These are phyloP conservation scores for Arabidopsis arenosa DNA, from an alignment of 345 rosid genomes.

Conservation along the genomic window DNA sequence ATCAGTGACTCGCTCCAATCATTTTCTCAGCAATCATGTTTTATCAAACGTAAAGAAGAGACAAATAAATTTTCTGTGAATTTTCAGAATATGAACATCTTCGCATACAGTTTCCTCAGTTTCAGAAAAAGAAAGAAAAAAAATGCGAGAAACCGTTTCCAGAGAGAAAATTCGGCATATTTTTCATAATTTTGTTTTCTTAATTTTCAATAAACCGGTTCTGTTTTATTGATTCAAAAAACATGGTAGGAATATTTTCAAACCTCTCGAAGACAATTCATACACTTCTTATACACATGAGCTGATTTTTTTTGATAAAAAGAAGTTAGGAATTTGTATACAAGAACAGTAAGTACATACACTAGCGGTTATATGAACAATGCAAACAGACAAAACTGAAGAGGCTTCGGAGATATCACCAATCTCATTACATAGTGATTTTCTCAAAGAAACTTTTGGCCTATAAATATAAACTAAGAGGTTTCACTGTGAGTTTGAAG, in stretches of 20 bases:
- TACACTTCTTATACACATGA: background rate
- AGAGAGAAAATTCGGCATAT: background rate
- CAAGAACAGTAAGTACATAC: slow-evolving; percentile 24
- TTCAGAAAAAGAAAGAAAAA: background rate
- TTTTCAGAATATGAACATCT: slow-evolving; percentile 5
- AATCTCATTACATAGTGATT: slow-evolving; percentile 23
- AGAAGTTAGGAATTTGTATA: slow-evolving; percentile 14
- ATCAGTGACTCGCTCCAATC: slow-evolving; percentile 17
- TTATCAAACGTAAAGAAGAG: slow-evolving; percentile 18
- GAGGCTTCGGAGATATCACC: slow-evolving; percentile 35
- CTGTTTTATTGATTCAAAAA: too few relatives aligned
- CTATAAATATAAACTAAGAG: slow-evolving; percentile 19
- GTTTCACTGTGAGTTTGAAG: slow-evolving; percentile 32
- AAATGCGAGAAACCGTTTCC: slow-evolving; percentile 15
- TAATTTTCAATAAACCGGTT: too few relatives aligned
- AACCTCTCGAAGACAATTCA: background rate
- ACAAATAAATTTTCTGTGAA: background rate
- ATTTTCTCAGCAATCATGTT: background rate
- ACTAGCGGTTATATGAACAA: slow-evolving; percentile 36
- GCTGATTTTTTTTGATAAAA: background rate
- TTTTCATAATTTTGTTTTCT: background rate
- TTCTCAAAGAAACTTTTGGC: slow-evolving; percentile 26
- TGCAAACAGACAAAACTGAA: slow-evolving; percentile 39
- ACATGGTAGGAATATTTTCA: background rate
- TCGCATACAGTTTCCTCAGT: slow-evolving; percentile 15